These are phyloP conservation scores for Ceratocystis colombiana DNA, from an alignment of 2,329 filamentous ascomycete genomes.

Conservation along the genomic window DNA sequence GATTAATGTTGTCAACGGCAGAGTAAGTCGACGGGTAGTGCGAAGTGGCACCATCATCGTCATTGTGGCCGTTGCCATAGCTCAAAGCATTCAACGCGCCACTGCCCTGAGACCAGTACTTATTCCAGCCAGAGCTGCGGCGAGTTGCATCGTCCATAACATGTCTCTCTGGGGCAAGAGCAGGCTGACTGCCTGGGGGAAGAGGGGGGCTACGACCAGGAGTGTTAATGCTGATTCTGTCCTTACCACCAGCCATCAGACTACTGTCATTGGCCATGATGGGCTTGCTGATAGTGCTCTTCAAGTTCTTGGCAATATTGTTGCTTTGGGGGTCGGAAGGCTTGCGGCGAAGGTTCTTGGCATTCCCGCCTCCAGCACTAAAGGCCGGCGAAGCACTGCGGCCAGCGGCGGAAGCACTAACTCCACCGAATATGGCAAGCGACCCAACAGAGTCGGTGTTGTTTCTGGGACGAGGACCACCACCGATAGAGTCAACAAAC, in stretches of 20 bases:
- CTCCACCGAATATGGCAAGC: constrained; percentile 24
- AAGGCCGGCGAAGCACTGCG: constrained; percentile 8
- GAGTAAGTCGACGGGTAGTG: constrained; percentile 50
- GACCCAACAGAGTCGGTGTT: constrained; percentile 19
- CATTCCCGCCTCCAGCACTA: neutral
- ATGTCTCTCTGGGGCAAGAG: constrained; percentile 16
- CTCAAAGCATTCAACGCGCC: constrained; percentile 54
- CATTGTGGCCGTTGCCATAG: constrained; percentile 44
- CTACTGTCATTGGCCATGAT: constrained; percentile 37
- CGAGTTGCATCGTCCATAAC: constrained; percentile 37
- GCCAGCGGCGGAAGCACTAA: constrained; percentile 3
- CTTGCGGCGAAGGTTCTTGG: constrained; percentile 38
- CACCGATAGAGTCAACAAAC: constrained; percentile 24
- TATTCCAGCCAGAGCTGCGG: constrained; percentile 64
- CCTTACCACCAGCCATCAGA: constrained; percentile 7
- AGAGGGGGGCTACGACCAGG: constrained; percentile 22
- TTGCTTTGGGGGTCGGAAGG: constrained; percentile 39
- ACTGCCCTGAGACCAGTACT: constrained; percentile 66
- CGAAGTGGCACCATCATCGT: constrained; percentile 36
- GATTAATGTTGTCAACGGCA: constrained; percentile 33
- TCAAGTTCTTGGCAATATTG: constrained; percentile 53
- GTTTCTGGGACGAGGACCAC: constrained; percentile 31
- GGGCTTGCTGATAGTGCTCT: constrained; percentile 52
- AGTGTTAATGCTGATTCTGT: constrained; percentile 23
- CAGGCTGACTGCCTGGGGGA: constrained; percentile 18